Base-by-base conservation (phyloP, 345 rosid genomes). In the Hibiscus syriacus region DNA sequence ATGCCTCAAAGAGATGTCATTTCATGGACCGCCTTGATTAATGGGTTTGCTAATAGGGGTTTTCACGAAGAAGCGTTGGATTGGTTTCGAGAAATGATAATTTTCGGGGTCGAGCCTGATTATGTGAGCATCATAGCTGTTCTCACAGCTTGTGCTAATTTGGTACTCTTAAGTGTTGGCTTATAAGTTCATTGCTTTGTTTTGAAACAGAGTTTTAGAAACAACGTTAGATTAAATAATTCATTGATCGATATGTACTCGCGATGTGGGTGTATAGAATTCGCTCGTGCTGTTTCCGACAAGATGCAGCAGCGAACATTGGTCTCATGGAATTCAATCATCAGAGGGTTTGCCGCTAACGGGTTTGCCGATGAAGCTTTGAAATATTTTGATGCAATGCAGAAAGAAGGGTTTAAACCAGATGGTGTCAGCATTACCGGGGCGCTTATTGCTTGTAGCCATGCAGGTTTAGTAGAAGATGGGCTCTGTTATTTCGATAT, bases 1-100 rank as follows among this genome's bases (percentile, higher is more conserved):
- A 86, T 84, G 87, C 92, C 93, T 61, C 72, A 69, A 1, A 74
- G 82, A 74, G 75, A 80, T 66, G 81, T 79, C 23, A 71, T 90
- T 56, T 81, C 92, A 29, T 90, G 96, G 98, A 90, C 92, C 3
- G 84, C 83, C 23, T 69, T 90, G 84, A 77, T 92, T 55, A 84
- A 84, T 74, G 97, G 97, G 55, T 83, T 86, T 73, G 82, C 76
- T 43, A 82, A 72, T 76, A 82, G 60, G 49, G 87, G 88, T 20
- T 61, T 69, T 14, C 46, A 67, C 10, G 84, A 81, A 53, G 80
- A 84, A 71, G 95, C 96, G 3, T 43, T 90, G 77, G 80, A 63
- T 11, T 64, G 80, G 77, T 86, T 92, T 70, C 79, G 77, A n/a
- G 88, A 80, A 75, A 90, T 90, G 97, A 81, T 79, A 75, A 67